Conservation (phyloP, 352 stramenopile species). For the Pythium rishiriense region DNA sequence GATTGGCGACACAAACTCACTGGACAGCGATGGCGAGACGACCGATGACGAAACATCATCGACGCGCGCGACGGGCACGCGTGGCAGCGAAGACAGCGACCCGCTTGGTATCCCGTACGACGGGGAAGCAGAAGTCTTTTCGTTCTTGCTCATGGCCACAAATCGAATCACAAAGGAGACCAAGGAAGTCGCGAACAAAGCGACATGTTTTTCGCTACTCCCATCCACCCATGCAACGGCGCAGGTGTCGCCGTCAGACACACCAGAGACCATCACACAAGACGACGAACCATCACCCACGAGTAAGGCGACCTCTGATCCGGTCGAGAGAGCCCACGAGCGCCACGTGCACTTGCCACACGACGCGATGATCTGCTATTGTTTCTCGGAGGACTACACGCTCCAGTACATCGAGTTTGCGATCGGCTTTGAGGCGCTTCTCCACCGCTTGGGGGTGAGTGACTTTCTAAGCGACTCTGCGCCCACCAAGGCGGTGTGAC, state of each 20-base stretch:
- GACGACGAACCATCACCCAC: neutral
- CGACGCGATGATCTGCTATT: conserved; percentile 87
- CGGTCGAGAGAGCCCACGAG: conserved; percentile 28
- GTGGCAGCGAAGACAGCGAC: conserved; percentile 55
- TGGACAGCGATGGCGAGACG: conserved; percentile 10
- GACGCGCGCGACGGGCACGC: conserved; percentile 21
- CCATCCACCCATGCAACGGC: neutral
- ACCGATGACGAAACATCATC: conserved; percentile 6
- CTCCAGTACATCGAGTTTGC: conserved; percentile 88
- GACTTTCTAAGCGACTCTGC: conserved; percentile 40
- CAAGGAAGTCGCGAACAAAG: conserved; percentile 57
- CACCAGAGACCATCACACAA: neutral
- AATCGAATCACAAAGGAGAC: conserved; percentile 74
- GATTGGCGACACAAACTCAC: conserved; percentile 7
- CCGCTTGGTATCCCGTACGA: conserved; percentile 67
- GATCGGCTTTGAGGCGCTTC: conserved; percentile 83
- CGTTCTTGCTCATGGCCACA: conserved; percentile 67
- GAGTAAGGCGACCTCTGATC: neutral
- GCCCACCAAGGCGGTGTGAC: neutral
- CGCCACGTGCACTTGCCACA: conserved; percentile 73
- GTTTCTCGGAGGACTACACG: conserved; percentile 45
- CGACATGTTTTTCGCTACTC: conserved; percentile 47
- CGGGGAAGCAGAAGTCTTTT: conserved; percentile 53
- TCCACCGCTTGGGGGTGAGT: conserved; percentile 66
- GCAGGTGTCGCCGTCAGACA: conserved; percentile 3